Conservation (phyloP, 1,139 yeast species). For the Pichia sp. region DNA sequence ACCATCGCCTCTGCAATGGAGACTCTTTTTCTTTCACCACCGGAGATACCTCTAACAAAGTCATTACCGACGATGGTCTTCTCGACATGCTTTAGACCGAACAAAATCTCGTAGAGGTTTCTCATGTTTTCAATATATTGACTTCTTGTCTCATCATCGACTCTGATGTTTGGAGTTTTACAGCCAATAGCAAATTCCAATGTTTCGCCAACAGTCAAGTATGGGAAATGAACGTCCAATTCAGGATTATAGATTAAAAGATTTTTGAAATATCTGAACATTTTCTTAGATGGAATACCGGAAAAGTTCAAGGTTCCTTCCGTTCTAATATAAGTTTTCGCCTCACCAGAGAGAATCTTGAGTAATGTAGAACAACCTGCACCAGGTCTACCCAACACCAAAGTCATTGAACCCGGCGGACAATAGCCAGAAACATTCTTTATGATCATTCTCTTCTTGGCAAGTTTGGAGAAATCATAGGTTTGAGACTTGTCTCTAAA, state of each 20-base stretch:
- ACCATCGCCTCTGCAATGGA: conserved; percentile 63
- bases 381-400: conserved; percentile 50
- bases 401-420: conserved; percentile 45
- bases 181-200: conserved; percentile 37
- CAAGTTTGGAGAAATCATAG: conserved; percentile 17
- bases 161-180: conserved; percentile 38
- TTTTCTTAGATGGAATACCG: conserved; percentile 55
- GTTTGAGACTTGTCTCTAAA: neutral
- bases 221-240: conserved; percentile 39
- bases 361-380: conserved; percentile 47
- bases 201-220: conserved; percentile 38
- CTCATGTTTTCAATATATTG: conserved; percentile 34
- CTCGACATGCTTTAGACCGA: conserved; percentile 45
- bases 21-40: conserved; percentile 79
- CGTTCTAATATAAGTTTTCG: conserved; percentile 20
- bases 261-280: conserved; percentile 38
- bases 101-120: conserved; percentile 44
- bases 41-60: conserved; percentile 69
- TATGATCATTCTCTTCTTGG: conserved; percentile 32
- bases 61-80: conserved; percentile 68
- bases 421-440: conserved; percentile 36
- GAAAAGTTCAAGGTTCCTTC: conserved; percentile 35
- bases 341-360: conserved; percentile 30
- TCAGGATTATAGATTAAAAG: conserved; percentile 39
- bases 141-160: conserved; percentile 31